phyloP scores from a whole-genome alignment of 2,329 filamentous ascomycete species.

The Westerdykella ornata region DNA sequence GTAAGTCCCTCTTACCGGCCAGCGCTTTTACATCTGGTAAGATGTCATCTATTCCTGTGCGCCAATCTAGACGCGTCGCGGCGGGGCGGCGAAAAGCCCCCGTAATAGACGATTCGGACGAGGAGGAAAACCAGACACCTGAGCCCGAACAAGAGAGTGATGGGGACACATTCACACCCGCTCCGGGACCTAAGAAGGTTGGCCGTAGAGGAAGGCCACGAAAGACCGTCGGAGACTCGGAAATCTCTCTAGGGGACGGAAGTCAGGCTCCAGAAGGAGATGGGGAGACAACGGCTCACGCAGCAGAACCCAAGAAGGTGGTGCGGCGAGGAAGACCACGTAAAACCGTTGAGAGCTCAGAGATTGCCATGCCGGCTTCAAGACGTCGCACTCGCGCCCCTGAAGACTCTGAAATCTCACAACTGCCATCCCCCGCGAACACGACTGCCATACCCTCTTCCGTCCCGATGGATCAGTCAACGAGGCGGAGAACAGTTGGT shows the following conservation, averaged over 20 bases:
- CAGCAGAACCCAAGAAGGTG: constrained; percentile 57
- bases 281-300: constrained; percentile 76
- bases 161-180: constrained; percentile 76
- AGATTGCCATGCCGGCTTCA: constrained; percentile 41
- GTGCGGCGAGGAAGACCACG: constrained; percentile 50
- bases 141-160: constrained; percentile 54
- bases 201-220: constrained; percentile 53
- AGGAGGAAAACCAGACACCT: constrained; percentile 63
- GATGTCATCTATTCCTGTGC: constrained; percentile 40
- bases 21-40: background rate
- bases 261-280: constrained; percentile 50
- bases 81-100: constrained; percentile 60
- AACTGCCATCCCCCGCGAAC: constrained; percentile 52
- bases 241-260: constrained; percentile 41
- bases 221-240: constrained; percentile 32
- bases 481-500: constrained; percentile 63
- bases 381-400: constrained; percentile 42
- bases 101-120: constrained; percentile 66
- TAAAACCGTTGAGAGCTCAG: constrained; percentile 9
- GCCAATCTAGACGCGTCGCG: constrained; percentile 54
- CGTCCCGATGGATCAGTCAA: constrained; percentile 37
- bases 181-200: constrained; percentile 57
- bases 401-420: constrained; percentile 52
- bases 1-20: too few species aligned
- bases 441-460: constrained; percentile 47